These are phyloP conservation scores for Dryas octopetala DNA, from an alignment of 306 rosid species.

Conservation along the genomic window DNA sequence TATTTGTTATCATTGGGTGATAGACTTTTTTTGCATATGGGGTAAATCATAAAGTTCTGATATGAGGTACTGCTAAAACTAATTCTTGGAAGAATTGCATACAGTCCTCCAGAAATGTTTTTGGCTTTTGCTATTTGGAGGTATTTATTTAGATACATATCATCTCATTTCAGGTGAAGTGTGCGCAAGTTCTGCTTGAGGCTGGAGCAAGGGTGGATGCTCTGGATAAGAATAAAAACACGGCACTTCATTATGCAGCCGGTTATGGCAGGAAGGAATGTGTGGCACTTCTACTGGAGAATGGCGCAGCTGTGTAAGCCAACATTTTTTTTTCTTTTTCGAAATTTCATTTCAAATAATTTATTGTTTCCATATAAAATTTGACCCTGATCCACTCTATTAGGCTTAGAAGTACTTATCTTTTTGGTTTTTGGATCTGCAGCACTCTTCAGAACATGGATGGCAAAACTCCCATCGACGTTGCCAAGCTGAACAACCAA, in stretches of 20 bases:
- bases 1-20: neutral
- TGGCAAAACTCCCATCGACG: slow-evolving; percentile 96
- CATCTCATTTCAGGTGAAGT: slow-evolving; percentile 66
- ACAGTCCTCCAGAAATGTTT: neutral
- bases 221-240: slow-evolving; percentile 92
- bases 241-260: slow-evolving; percentile 98
- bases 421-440: slow-evolving; percentile 30
- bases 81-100: neutral
- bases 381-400: neutral
- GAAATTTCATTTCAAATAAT: neutral
- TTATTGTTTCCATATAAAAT: neutral
- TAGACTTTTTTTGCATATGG: neutral
- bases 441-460: slow-evolving; percentile 96
- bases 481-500: slow-evolving; percentile 95
- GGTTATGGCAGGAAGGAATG: slow-evolving; percentile 99
- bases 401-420: neutral
- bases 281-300: slow-evolving; percentile 86
- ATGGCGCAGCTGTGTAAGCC: slow-evolving; percentile 96
- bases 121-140: neutral
- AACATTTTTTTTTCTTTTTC: neutral
- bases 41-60: neutral
- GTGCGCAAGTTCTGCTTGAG: slow-evolving; percentile 93
- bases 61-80: neutral
- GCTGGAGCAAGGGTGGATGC: slow-evolving; percentile 97
- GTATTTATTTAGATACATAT: neutral